phyloP scores from a whole-genome alignment of 1,139 yeast species.

The Blastobotrys capitulatus region DNA sequence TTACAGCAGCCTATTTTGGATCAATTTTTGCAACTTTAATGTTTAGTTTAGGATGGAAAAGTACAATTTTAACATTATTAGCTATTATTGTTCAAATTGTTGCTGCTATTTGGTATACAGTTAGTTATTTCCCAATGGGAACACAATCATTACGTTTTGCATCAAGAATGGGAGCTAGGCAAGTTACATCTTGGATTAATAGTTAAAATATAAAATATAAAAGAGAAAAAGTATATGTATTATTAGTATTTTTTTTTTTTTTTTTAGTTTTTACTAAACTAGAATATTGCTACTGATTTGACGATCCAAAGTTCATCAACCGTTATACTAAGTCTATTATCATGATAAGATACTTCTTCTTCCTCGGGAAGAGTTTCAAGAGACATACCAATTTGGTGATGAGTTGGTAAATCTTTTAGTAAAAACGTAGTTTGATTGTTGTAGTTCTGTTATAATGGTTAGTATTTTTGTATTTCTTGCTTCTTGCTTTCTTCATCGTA shows the following conservation, averaged over 20 bases:
- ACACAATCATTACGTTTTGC: constrained; percentile 82
- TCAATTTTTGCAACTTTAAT: constrained; percentile 63
- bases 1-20: constrained; percentile 73
- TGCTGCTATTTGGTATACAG: constrained; percentile 81
- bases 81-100: constrained; percentile 73
- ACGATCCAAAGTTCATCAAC: constrained; percentile 11
- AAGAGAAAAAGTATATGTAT: not conserved
- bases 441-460: too few relatives aligned
- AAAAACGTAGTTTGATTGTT: constrained; percentile 3
- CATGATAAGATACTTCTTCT: not conserved
- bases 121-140: constrained; percentile 95
- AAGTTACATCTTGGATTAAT: constrained; percentile 44
- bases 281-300: constrained; percentile 5
- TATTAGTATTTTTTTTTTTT: not conserved
- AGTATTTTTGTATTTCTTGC: not conserved
- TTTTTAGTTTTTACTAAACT: not conserved
- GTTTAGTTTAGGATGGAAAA: constrained; percentile 48
- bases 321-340: constrained; percentile 5
- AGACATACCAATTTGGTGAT: constrained; percentile 10
- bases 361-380: constrained; percentile 3
- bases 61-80: constrained; percentile 70
- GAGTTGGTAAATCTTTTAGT: constrained; percentile 5
- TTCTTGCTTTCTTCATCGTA: not conserved
- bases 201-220: constrained; percentile 17
- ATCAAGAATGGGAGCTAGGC: constrained; percentile 71